Evolutionary conservation across 1,284 basidiomycete species (phyloP).

Genomic region (Inonotus hispidus): DNA sequence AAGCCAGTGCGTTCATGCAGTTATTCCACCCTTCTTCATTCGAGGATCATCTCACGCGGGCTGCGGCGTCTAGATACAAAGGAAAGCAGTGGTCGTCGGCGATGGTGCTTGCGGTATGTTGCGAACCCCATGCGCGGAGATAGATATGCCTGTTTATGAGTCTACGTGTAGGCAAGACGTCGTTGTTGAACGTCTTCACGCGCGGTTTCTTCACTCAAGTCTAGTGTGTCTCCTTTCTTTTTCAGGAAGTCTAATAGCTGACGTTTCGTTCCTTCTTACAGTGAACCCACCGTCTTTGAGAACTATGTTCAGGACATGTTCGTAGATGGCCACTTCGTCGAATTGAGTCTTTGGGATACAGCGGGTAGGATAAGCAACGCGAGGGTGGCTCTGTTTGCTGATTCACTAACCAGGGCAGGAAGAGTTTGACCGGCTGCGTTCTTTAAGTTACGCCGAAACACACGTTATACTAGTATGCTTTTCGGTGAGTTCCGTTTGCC

Average conservation of each 20-base stretch:
- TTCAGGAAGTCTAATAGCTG: not conserved
- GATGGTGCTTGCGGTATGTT: constrained; percentile 87
- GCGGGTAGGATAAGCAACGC: constrained; percentile 56
- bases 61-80: constrained; percentile 41
- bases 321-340: constrained; percentile 80
- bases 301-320: constrained; percentile 86
- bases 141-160: constrained; percentile 19
- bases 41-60: constrained; percentile 1
- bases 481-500: constrained; percentile 50
- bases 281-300: constrained; percentile 90
- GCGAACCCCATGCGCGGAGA: not conserved
- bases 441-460: constrained; percentile 90
- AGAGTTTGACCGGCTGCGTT: constrained; percentile 90
- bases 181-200: constrained; percentile 79
- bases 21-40: not conserved
- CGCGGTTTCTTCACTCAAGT: constrained; percentile 85
- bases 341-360: constrained; percentile 95
- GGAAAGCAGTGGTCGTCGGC: constrained; percentile 81
- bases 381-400: not conserved
- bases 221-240: constrained; percentile 51
- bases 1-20: constrained; percentile 23
- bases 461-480: constrained; percentile 95
- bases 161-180: constrained; percentile 60
- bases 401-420: constrained; percentile 72
- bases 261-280: constrained; percentile 28